Conservation (phyloP, 768 basidiomycete species). For the Lentinula lateritia region DNA sequence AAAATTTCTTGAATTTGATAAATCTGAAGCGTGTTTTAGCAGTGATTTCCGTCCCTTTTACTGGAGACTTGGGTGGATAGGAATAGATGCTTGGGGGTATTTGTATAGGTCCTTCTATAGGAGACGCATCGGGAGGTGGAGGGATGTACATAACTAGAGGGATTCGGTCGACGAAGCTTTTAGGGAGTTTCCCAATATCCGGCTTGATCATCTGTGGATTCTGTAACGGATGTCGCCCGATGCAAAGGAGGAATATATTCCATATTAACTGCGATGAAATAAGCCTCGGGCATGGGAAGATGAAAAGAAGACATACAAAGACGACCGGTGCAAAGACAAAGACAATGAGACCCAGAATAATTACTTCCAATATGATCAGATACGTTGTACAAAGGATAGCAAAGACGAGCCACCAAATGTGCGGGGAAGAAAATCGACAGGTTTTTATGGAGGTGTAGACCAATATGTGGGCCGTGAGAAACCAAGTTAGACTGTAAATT, state of each 20-base stretch:
- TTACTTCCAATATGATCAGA: conserved; percentile 63
- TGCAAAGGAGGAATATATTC: conserved; percentile 73
- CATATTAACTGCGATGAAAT: conserved; percentile 50
- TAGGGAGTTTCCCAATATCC: conserved; percentile 71
- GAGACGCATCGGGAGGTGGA: conserved; percentile 53
- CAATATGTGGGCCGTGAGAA: conserved; percentile 74
- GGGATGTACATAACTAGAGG: conserved; percentile 86
- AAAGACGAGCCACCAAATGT: conserved; percentile 85
- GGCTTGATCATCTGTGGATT: conserved; percentile 70
- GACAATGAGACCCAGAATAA: conserved; percentile 70
- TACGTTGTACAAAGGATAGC: conserved; percentile 78
- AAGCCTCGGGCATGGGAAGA: not conserved
- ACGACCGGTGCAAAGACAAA: conserved; percentile 76
- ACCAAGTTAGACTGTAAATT: conserved; percentile 74
- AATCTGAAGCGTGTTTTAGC: conserved; percentile 51
- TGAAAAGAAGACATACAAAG: conserved; percentile 31
- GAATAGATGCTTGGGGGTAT: conserved; percentile 45
- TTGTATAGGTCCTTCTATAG: conserved; percentile 25
- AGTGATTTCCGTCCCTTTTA: conserved; percentile 11
- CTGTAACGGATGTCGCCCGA: conserved; percentile 77
- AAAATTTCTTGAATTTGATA: conserved; percentile 25
- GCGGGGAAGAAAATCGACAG: conserved; percentile 70
- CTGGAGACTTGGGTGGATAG: conserved; percentile 55
- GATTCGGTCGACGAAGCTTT: conserved; percentile 68
- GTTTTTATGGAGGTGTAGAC: conserved; percentile 71